Base-by-base conservation (phyloP, 1,284 basidiomycete species). In the Trichosporon inkin region DNA sequence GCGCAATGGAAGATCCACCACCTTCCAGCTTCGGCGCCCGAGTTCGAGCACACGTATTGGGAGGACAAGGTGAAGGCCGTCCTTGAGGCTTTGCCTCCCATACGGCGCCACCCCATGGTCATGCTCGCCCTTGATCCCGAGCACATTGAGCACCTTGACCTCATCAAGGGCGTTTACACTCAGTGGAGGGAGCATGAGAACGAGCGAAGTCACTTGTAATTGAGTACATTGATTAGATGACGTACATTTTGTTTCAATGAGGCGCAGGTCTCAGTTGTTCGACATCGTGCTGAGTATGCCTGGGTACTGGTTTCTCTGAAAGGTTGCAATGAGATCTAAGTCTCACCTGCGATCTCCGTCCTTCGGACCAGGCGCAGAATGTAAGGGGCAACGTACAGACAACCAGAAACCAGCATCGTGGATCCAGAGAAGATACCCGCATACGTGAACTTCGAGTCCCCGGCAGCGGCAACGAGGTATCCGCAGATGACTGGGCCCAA, bases 391-490 rank as follows among this genome's bases (percentile, higher is more conserved):
- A 71, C 57, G 17, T 64, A 62, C n/a, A 74, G 57, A 10, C 67
- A 13, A 11, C 68, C 65, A 6, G 69, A 68, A 1, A 68, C 34
- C 53, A 71, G 56, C 53, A 70, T 68, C 3, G 68, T 68, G 35
- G 62, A 44, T 3, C 68, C 74, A 41, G 69, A 67, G 60, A 76
- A 76, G 34, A 74, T 58, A 2, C 63, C 73, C 0, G 72, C 71
- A 51, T 70, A 65, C 13, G 63, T 69, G 60, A 76, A 73, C 28
- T 60, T 64, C 40, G 40, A 44, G 22, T 60, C 57, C 11, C 62
- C 62, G 17, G 63, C 38, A 0, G 60, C 55, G 4, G 60, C 56
- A 38, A 72, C 61, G 24, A 73, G 58, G 44, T 49, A 49, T 22
- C 44, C 44, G 22, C 24, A 20, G 19, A 57, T 52, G 28, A 62